phyloP scores from a whole-genome alignment of 148 eudicot species.

The Fallopia convolvulus region DNA sequence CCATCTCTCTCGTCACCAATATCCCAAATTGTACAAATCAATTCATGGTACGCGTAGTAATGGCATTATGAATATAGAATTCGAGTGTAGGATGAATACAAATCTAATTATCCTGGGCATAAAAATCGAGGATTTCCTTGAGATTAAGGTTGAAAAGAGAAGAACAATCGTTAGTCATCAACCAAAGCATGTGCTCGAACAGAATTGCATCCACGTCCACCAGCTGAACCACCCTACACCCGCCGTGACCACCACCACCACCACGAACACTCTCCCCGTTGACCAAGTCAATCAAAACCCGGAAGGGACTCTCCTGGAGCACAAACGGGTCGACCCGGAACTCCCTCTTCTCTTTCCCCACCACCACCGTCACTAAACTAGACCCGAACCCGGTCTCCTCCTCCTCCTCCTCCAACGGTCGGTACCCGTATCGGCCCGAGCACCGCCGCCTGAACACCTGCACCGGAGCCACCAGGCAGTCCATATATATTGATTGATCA shows the following conservation, averaged over 20 bases:
- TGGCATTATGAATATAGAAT: background rate
- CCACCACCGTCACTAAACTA: constrained; percentile 22
- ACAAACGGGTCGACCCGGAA: constrained; percentile 31
- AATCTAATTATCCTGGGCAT: constrained; percentile 35
- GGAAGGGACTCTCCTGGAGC: constrained; percentile 23
- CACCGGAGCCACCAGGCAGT: constrained; percentile 23
- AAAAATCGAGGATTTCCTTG: constrained; percentile 49
- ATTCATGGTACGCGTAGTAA: background rate
- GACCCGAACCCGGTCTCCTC: background rate
- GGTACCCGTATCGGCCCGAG: constrained; percentile 14
- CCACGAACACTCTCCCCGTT: background rate
- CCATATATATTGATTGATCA: constrained; percentile 19
- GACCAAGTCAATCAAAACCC: constrained; percentile 19
- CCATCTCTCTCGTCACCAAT: background rate
- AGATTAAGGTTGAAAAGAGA: constrained; percentile 51
- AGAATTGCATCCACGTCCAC: constrained; percentile 48
- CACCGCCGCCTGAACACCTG: constrained; percentile 13
- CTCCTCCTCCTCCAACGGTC: constrained; percentile 12
- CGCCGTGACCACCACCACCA: background rate
- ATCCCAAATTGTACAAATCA: background rate
- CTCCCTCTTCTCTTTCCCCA: constrained; percentile 29
- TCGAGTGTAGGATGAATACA: background rate
- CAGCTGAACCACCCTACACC: constrained; percentile 21
- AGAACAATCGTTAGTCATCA: constrained; percentile 45
- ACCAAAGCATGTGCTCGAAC: constrained; percentile 66